Evolutionary conservation across 257 asterid species (phyloP).

Genomic region (Ilex aquifolium): DNA sequence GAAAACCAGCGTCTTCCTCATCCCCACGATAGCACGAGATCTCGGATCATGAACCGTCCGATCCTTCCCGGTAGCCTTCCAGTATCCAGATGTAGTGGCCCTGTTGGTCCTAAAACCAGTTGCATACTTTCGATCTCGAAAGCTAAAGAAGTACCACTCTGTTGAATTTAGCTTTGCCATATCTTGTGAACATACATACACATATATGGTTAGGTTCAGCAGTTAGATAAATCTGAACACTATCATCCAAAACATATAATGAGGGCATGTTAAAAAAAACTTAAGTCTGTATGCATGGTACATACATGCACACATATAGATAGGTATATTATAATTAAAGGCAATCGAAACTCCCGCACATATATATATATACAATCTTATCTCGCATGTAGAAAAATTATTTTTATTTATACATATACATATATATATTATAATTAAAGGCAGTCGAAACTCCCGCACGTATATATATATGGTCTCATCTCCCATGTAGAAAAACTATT

Average conservation of each 20-base stretch:
- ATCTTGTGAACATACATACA: slow-evolving; percentile 23
- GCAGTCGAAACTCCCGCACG: too few relatives aligned
- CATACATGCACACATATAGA: too few relatives aligned
- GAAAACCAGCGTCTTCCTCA: slow-evolving; percentile 88
- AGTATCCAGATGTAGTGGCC: slow-evolving; percentile 73
- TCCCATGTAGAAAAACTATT: too few relatives aligned
- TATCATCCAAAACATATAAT: not conserved
- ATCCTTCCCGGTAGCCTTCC: slow-evolving; percentile 97
- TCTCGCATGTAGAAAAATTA: too few relatives aligned
- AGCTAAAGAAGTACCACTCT: slow-evolving; percentile 93
- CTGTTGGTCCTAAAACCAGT: slow-evolving; percentile 71
- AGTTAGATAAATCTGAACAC: too few relatives aligned
- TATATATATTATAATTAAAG: too few relatives aligned
- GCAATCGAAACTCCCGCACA: too few relatives aligned
- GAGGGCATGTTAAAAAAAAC: not conserved
- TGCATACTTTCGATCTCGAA: slow-evolving; percentile 77
- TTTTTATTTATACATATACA: too few relatives aligned
- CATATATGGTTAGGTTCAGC: not conserved
- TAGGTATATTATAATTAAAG: too few relatives aligned
- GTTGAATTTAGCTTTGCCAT: slow-evolving; percentile 69
- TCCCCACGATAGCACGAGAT: slow-evolving; percentile 42
- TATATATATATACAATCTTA: too few relatives aligned
- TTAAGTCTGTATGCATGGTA: too few relatives aligned
- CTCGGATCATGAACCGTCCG: slow-evolving; percentile 45
- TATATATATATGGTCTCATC: too few relatives aligned